These are phyloP conservation scores for Arthonia radiata DNA, from an alignment of 495 filamentous ascomycete genomes.

Conservation along the genomic window DNA sequence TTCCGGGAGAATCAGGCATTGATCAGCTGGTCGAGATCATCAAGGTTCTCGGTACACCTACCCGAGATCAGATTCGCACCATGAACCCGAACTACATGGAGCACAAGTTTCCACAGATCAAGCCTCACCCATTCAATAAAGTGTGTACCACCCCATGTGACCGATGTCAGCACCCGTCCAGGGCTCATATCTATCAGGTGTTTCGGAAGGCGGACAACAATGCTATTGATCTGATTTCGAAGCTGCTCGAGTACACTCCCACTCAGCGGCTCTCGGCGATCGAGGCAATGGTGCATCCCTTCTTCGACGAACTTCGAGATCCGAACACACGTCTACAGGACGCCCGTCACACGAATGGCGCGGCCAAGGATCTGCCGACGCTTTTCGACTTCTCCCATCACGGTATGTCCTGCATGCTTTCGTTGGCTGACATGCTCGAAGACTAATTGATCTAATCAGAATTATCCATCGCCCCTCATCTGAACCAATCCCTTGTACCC, in stretches of 20 bases:
- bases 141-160: slow-evolving; percentile 21
- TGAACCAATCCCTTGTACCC: slow-evolving; percentile 75
- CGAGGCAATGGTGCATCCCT: slow-evolving; percentile 93
- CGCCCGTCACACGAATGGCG: slow-evolving; percentile 61
- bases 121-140: slow-evolving; percentile 96
- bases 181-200: slow-evolving; percentile 25
- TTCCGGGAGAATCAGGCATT: slow-evolving; percentile 97
- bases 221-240: slow-evolving; percentile 87
- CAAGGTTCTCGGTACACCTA: slow-evolving; percentile 94
- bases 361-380: slow-evolving; percentile 53
- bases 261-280: slow-evolving; percentile 83
- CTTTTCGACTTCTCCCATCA: slow-evolving; percentile 89
- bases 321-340: slow-evolving; percentile 72
- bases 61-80: slow-evolving; percentile 94
- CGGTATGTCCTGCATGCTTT: slow-evolving; percentile 30
- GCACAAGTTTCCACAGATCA: slow-evolving; percentile 99
- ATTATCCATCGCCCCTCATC: slow-evolving; percentile 71
- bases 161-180: background rate
- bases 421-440: background rate
- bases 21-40: slow-evolving; percentile 98
- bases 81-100: slow-evolving; percentile 99
- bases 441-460: slow-evolving; percentile 26
- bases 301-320: slow-evolving; percentile 92
- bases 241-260: slow-evolving; percentile 84
- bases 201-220: slow-evolving; percentile 83